Percentiles rank a stretch among this genome's conserved stretches.
Conservation (phyloP, 345 rosid genomes). For the Populus pruinosa region DNA sequence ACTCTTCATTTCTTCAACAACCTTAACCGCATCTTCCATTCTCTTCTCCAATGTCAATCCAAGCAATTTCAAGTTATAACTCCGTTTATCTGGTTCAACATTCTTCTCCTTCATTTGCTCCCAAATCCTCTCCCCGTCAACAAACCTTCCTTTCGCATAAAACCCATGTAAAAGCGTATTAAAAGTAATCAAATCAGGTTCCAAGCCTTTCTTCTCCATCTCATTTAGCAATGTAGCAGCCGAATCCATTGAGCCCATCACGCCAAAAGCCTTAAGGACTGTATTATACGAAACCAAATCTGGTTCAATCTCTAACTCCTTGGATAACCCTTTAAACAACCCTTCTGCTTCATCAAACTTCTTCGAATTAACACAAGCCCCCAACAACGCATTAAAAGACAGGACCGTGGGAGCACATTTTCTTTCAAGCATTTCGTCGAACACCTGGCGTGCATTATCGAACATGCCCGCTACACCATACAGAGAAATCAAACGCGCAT, state of each 20-base stretch:
- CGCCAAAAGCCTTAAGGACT: slow-evolving; percentile 52
- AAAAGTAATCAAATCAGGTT: slow-evolving; percentile 48
- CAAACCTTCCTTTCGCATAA: slow-evolving; percentile 39
- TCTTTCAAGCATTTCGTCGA: slow-evolving; percentile 66
- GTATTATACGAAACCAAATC: slow-evolving; percentile 56
- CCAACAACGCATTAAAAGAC: slow-evolving; percentile 64
- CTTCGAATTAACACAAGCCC: slow-evolving; percentile 32
- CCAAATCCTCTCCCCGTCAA: slow-evolving; percentile 42
- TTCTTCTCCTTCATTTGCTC: slow-evolving; percentile 39
- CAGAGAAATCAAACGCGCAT: slow-evolving; percentile 45
- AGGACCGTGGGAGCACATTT: slow-evolving; percentile 49
- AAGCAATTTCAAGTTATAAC: slow-evolving; percentile 51
- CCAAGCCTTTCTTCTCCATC: slow-evolving; percentile 56
- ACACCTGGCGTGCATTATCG: slow-evolving; percentile 59
- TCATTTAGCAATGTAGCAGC: slow-evolving; percentile 44
- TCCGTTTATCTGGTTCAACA: slow-evolving; percentile 44
- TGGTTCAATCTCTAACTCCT: slow-evolving; percentile 43
- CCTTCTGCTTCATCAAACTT: slow-evolving; percentile 45
- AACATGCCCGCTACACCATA: slow-evolving; percentile 58
- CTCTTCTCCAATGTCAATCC: slow-evolving; percentile 48
- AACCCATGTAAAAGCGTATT: slow-evolving; percentile 48
- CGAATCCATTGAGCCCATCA: slow-evolving; percentile 45
- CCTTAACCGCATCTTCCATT: slow-evolving; percentile 41
- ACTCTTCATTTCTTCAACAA: slow-evolving; percentile 43
- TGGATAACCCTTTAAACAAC: slow-evolving; percentile 48